Evolutionary conservation across 208 protist genomes (phyloP).

Genomic region (Leishmania lainsoni): DNA sequence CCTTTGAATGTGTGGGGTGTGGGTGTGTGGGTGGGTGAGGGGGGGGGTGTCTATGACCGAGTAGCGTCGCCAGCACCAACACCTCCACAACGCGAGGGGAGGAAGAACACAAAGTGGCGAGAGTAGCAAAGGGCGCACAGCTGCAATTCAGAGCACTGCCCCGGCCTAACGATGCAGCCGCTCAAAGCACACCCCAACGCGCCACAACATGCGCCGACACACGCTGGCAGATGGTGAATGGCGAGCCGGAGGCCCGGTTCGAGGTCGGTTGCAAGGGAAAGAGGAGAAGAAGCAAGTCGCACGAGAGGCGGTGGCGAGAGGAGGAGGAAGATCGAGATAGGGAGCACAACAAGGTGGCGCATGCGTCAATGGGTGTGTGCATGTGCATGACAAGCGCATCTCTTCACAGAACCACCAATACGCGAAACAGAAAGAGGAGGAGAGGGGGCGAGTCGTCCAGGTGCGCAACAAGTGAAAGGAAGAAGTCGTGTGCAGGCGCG

Average conservation of each 20-base stretch:
- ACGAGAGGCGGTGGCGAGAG: background rate
- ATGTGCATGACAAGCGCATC: background rate
- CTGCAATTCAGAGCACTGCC: background rate
- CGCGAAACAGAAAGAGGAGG: background rate
- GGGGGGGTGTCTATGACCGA: no score
- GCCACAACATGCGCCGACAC: background rate
- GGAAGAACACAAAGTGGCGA: background rate
- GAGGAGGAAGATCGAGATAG: background rate
- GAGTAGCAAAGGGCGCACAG: background rate
- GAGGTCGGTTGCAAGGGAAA: no score
- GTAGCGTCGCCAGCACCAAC: background rate
- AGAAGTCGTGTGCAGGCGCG: background rate
- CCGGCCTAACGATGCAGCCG: background rate
- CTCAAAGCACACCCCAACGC: background rate
- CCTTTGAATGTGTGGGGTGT: background rate
- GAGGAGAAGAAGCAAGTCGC: background rate
- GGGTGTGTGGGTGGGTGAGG: no score
- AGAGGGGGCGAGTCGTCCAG: background rate
- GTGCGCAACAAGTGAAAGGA: background rate
- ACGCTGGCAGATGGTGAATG: background rate
- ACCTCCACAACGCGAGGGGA: background rate
- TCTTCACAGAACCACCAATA: background rate
- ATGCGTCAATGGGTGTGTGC: background rate
- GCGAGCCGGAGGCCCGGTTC: no score
- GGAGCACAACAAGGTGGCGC: background rate